Conservation (phyloP, 257 asterid species). For the Gardenia jasminoides region DNA sequence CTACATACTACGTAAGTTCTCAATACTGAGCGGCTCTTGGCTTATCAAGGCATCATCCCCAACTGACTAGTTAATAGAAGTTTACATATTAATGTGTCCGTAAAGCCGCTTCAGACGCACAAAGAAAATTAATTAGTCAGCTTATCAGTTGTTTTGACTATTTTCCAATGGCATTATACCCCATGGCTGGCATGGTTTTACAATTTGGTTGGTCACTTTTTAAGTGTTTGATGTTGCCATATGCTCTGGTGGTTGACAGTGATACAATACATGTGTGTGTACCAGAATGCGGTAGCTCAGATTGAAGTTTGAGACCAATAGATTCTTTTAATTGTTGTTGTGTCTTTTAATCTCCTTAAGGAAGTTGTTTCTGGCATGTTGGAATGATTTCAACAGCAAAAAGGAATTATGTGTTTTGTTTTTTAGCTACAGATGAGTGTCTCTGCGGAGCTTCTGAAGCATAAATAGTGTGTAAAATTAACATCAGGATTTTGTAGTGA, state of each 20-base stretch:
- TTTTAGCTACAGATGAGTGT: neutral
- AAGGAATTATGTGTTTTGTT: neutral
- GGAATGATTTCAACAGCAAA: neutral
- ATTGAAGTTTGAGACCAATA: neutral
- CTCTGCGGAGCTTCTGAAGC: neutral
- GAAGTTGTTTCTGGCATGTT: neutral
- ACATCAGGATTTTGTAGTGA: neutral
- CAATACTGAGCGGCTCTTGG: neutral
- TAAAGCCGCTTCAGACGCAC: neutral
- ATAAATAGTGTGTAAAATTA: neutral
- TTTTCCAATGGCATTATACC: neutral
- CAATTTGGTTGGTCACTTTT: neutral
- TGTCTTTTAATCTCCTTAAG: neutral
- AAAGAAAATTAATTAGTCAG: neutral
- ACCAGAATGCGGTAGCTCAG: neutral
- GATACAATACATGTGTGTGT: neutral
- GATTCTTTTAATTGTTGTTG: neutral
- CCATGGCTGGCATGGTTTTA: neutral
- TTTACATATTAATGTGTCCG: neutral
- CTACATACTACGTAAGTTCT: neutral
- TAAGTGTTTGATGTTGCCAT: neutral
- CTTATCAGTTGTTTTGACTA: too few relatives aligned
- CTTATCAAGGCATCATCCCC: neutral
- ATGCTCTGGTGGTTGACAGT: neutral
- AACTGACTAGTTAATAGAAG: too few relatives aligned